Evolutionary conservation across 2,329 filamentous ascomycete genomes (phyloP), one percentile per base, ranked within the genome.

Genomic region (Sporothrix protearum): DNA sequence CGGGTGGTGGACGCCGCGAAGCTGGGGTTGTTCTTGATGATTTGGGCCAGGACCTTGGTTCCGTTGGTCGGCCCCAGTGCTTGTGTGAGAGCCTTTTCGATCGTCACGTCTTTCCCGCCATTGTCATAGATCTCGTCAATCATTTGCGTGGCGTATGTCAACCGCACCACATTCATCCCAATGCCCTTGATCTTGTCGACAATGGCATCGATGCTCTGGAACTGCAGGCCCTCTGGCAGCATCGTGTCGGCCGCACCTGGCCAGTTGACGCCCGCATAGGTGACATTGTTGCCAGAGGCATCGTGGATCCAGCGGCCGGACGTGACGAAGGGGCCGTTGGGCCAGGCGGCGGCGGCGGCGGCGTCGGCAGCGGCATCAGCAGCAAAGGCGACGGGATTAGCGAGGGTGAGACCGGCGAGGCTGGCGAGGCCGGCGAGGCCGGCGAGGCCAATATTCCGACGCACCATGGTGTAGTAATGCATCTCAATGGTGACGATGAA

Each of bases 141-240:
- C 85, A 90, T 87, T 76, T 91, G 84, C 71, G 87, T 90, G 2
- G 88, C 87, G 70, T 85, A 91, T 0, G 87, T 89, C 55, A 91
- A 79, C 1, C 88, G 86, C 33, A 90, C 85, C 1, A 86, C 84
- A 75, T 91, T 91, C 82, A 91, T 86, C 19, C 87, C 88, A 0
- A 89, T 76, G 72, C 83, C 83, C 76, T 88, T 88, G 75, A 89
- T 83, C 78, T 85, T 85, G 3, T 83, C 78, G 0, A 89, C 84
- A 47, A 90, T 85, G 8, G 78, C 80, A 49, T 82, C 80, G 64
- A 90, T 82, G 0, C 87, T 89, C 47, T 85, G 84, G 78, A 89
- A 89, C 76, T 89, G 87, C 2, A 90, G 81, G 3, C 88, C 88
- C 74, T 91, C 88, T 0, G 88, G 88, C 0, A 90, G 82, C 88